phyloP scores from a whole-genome alignment of 495 filamentous ascomycete species.

The Durotheca rogersii region DNA sequence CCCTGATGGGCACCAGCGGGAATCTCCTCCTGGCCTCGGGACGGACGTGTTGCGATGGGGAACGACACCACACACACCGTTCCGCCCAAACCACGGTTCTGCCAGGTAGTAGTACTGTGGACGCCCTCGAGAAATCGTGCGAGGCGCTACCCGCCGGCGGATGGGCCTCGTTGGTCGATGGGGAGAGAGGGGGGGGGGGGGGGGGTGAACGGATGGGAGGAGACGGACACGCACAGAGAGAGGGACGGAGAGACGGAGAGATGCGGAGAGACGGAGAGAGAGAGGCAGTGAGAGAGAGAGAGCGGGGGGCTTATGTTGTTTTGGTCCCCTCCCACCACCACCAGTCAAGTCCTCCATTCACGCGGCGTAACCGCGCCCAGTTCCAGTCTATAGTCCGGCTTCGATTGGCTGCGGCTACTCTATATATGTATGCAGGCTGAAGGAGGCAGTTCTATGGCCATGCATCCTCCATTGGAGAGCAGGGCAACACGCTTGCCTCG shows the following conservation, averaged over 20 bases:
- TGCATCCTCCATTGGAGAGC: constrained; percentile 11
- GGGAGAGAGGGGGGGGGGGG: too few relatives aligned
- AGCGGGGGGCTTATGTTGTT: constrained; percentile 14
- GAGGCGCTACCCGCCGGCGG: too few relatives aligned
- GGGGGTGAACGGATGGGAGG: too few relatives aligned
- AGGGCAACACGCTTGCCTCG: constrained; percentile 10
- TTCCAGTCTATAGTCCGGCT: constrained; percentile 8
- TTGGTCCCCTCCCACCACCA: too few relatives aligned
- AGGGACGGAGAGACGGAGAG: too few relatives aligned
- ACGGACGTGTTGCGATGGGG: constrained; percentile 17
- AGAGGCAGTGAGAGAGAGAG: too few relatives aligned
- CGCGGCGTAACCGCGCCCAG: constrained; percentile 17
- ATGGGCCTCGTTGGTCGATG: too few relatives aligned
- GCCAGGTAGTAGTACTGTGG: too few relatives aligned
- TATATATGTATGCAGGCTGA: constrained; percentile 10
- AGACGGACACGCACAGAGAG: too few relatives aligned
- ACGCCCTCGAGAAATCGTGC: too few relatives aligned
- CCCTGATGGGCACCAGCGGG: constrained; percentile 18
- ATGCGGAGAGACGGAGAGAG: too few relatives aligned
- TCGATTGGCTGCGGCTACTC: not conserved
- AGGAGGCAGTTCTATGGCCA: too few relatives aligned
- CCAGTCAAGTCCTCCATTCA: constrained; percentile 18
- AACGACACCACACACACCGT: constrained; percentile 12
- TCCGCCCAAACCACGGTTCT: constrained; percentile 12
- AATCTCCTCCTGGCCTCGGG: constrained; percentile 4